These are phyloP conservation scores for Ophiostoma sp. DNA, from an alignment of 2,329 filamentous ascomycete species.

Conservation along the genomic window DNA sequence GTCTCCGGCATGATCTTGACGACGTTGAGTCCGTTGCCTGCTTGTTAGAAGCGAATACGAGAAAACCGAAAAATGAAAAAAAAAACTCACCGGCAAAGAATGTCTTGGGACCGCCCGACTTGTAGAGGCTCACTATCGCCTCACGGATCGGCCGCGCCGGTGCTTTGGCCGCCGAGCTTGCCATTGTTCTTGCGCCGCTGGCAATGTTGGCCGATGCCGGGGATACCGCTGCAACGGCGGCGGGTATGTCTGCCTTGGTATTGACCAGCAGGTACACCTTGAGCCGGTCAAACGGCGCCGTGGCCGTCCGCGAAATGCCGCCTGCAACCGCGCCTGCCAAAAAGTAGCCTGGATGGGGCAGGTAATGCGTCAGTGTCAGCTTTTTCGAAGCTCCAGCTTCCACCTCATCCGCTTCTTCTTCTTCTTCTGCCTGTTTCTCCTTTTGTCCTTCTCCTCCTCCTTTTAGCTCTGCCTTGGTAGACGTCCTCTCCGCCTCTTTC, in stretches of 20 bases:
- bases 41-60: conserved; percentile 5
- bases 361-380: conserved; percentile 55
- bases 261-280: conserved; percentile 98
- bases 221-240: background rate
- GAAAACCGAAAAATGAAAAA: background rate
- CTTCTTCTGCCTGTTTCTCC: background rate
- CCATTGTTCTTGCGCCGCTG: background rate
- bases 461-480: background rate
- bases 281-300: conserved; percentile 89
- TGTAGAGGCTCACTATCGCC: conserved; percentile 75
- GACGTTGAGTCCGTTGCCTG: conserved; percentile 93
- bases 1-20: conserved; percentile 98
- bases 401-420: background rate
- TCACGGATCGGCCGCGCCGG: conserved; percentile 64
- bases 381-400: background rate
- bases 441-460: background rate
- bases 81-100: conserved; percentile 76
- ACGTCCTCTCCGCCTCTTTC: background rate
- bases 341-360: conserved; percentile 94
- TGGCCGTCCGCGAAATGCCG: conserved; percentile 89
- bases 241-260: conserved; percentile 49
- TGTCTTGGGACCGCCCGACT: conserved; percentile 76
- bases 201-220: conserved; percentile 52
- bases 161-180: conserved; percentile 35
- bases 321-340: conserved; percentile 91